Conservation (phyloP, 257 asterid genomes). For the Parsonsia alboflavescens region DNA sequence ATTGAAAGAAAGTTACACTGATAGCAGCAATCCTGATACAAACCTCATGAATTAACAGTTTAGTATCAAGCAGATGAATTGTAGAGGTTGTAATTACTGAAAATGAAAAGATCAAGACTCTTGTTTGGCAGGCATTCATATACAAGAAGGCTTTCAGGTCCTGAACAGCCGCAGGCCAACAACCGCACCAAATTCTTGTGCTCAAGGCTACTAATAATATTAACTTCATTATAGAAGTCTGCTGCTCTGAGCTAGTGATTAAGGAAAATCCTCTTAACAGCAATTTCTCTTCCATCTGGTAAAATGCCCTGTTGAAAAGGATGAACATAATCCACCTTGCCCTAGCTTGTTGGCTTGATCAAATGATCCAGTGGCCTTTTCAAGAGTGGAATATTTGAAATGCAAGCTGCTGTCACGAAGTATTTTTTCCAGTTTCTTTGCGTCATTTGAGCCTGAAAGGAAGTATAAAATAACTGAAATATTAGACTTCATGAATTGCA, state of each 20-base stretch:
- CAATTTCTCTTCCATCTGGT: slow-evolving; percentile 21
- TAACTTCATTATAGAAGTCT: slow-evolving; percentile 29
- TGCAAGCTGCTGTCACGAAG: slow-evolving; percentile 23
- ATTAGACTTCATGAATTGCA: background rate
- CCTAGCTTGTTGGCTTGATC: slow-evolving; percentile 26
- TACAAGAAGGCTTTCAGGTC: slow-evolving; percentile 30
- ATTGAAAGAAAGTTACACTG: too few species aligned
- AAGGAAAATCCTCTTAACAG: slow-evolving; percentile 22
- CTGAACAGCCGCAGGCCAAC: slow-evolving; percentile 26
- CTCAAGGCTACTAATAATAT: slow-evolving; percentile 19
- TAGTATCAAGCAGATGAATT: too few species aligned
- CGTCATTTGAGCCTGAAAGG: slow-evolving; percentile 17
- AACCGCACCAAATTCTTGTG: slow-evolving; percentile 24
- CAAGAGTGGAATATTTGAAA: slow-evolving; percentile 25
- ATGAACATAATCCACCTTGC: slow-evolving; percentile 22
- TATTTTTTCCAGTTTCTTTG: slow-evolving; percentile 9
- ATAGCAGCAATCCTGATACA: too few species aligned
- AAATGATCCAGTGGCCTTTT: slow-evolving; percentile 20
- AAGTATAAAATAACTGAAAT: background rate
- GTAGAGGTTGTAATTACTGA: too few species aligned
- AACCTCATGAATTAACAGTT: background rate
- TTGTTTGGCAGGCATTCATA: slow-evolving; percentile 18
- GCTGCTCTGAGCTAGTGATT: slow-evolving; percentile 23
- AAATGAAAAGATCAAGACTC: slow-evolving; percentile 25
- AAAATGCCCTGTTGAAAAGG: slow-evolving; percentile 13